Conservation (phyloP, 140 eudicot genomes). For the Stevia rebaudiana region DNA sequence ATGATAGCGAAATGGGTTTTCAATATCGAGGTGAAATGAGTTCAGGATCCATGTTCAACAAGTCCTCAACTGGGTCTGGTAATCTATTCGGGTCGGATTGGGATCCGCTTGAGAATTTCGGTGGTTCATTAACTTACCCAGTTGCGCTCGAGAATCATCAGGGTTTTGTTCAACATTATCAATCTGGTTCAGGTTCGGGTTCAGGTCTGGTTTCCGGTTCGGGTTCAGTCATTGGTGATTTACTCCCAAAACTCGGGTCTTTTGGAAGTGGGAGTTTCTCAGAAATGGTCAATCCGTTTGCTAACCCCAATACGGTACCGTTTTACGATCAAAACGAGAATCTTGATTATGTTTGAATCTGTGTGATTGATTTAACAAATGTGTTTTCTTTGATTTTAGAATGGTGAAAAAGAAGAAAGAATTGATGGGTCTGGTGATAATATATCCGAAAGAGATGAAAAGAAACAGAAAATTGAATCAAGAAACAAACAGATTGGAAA, state of each 20-base stretch:
- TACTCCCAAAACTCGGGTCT: slow-evolving; percentile 57
- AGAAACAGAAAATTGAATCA: slow-evolving; percentile 46
- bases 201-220: slow-evolving; percentile 39
- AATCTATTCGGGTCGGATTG: slow-evolving; percentile 61
- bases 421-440: slow-evolving; percentile 42
- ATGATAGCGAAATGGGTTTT: slow-evolving; percentile 54
- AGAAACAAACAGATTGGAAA: slow-evolving; percentile 50
- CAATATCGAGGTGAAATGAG: slow-evolving; percentile 48
- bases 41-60: slow-evolving; percentile 48
- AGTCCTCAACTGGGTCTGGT: slow-evolving; percentile 47
- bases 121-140: slow-evolving; percentile 42
- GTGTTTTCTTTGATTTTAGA: slow-evolving; percentile 33
- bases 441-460: slow-evolving; percentile 49
- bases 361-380: slow-evolving; percentile 8
- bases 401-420: slow-evolving; percentile 45
- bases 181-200: slow-evolving; percentile 47
- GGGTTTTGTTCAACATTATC: slow-evolving; percentile 40
- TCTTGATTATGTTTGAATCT: slow-evolving; percentile 23
- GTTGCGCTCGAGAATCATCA: slow-evolving; percentile 33
- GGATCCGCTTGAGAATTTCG: slow-evolving; percentile 65
- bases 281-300: slow-evolving; percentile 56
- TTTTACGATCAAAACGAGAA: not conserved
- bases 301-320: slow-evolving; percentile 36
- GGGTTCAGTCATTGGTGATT: slow-evolving; percentile 32
- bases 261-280: slow-evolving; percentile 74